Conservation (phyloP, 1,284 basidiomycete species). For the Apiotrichum domesticum region DNA sequence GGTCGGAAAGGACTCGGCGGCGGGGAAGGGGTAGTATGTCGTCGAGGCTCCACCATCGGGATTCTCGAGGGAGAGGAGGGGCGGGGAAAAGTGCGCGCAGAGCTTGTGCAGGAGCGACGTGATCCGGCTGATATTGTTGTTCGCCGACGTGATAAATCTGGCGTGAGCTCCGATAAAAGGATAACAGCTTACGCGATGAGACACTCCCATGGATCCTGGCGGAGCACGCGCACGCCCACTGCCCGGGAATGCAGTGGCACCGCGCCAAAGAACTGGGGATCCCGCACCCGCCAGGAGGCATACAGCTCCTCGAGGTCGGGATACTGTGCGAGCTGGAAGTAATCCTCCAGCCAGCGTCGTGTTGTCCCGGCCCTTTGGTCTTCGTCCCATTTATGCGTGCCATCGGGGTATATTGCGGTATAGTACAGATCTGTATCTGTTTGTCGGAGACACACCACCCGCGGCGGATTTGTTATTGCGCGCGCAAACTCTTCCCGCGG, state of each 20-base stretch:
- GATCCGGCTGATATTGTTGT: constrained; percentile 91
- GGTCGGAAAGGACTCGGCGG: constrained; percentile 60
- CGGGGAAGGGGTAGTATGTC: constrained; percentile 77
- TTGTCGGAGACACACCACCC: constrained; percentile 77
- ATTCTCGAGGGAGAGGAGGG: constrained; percentile 49
- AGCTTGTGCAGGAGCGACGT: constrained; percentile 74
- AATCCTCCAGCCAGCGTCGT: constrained; percentile 69
- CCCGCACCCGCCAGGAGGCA: constrained; percentile 63
- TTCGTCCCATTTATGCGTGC: constrained; percentile 8
- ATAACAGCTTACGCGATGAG: constrained; percentile 66
- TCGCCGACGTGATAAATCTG: constrained; percentile 97
- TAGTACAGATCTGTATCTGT: constrained; percentile 63
- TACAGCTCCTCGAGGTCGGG: constrained; percentile 57
- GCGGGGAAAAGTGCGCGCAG: constrained; percentile 62
- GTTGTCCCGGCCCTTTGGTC: constrained; percentile 58
- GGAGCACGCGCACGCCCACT: constrained; percentile 59
- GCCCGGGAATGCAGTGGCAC: constrained; percentile 40
- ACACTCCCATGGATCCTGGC: constrained; percentile 96
- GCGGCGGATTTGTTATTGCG: constrained; percentile 43
- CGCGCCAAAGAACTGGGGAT: constrained; percentile 59
- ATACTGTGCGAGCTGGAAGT: constrained; percentile 65
- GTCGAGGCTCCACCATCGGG: constrained; percentile 5
- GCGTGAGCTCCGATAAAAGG: neutral
- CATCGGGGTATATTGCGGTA: constrained; percentile 52
- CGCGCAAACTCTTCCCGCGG: constrained; percentile 39